A percentile compares a stretch with the other conserved stretches of the same genome.
Evolutionary conservation across 2,329 filamentous ascomycete genomes (phyloP).

Genomic region (Fusarium bactridioides): DNA sequence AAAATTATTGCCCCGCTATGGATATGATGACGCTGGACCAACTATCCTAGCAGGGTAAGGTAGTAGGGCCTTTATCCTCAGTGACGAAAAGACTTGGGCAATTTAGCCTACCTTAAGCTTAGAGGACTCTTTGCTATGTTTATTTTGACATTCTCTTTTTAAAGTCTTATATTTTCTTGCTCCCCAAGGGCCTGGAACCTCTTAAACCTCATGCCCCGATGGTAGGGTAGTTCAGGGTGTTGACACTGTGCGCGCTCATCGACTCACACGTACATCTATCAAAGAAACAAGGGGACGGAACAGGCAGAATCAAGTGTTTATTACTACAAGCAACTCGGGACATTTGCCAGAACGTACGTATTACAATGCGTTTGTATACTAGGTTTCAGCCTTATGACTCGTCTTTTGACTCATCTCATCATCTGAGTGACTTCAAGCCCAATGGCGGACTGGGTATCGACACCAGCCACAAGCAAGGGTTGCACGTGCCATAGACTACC

Average conservation of each 20-base stretch:
- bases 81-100: background rate
- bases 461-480: constrained; percentile 11
- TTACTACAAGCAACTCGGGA: too few species aligned
- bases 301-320: constrained; percentile 1
- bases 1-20: constrained; percentile 53
- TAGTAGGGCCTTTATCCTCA: background rate
- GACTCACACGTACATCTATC: background rate
- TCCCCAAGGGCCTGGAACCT: background rate
- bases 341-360: background rate
- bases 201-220: background rate
- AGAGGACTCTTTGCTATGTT: background rate
- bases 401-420: background rate
- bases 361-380: background rate
- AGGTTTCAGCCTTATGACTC: background rate
- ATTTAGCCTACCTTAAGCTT: background rate
- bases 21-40: constrained; percentile 44
- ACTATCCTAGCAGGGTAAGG: background rate
- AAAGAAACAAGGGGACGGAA: background rate
- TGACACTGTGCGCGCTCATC: constrained; percentile 3
- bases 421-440: background rate
- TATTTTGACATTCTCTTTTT: background rate
- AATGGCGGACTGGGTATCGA: constrained; percentile 16
- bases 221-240: constrained; percentile 22
- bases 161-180: background rate
- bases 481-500: constrained; percentile 18